These are phyloP conservation scores for Chlorella variabilis DNA, from an alignment of 163 green algal species.

Conservation along the genomic window DNA sequence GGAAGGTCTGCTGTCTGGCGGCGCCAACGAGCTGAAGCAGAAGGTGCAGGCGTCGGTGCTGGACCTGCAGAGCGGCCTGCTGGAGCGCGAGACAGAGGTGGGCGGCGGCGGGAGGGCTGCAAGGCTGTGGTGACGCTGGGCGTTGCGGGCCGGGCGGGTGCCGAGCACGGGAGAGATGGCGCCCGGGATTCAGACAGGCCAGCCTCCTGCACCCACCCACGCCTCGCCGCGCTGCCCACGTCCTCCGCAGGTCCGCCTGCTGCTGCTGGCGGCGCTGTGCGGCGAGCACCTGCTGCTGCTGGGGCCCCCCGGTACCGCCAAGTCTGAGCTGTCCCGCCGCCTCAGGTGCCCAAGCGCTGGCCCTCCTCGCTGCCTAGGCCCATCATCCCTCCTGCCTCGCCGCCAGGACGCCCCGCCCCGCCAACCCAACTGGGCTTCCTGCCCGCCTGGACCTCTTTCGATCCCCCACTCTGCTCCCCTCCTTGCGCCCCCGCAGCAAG, in stretches of 20 bases:
- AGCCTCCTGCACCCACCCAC: no score
- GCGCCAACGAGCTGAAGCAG: conserved; percentile 23
- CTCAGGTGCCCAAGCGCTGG: no score
- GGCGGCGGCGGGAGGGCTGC: background rate
- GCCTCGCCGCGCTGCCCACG: background rate
- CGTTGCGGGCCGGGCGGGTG: no score
- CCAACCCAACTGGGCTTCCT: background rate
- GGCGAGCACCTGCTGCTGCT: conserved; percentile 96
- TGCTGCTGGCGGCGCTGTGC: conserved; percentile 91
- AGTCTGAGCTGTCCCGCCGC: conserved; percentile 75
- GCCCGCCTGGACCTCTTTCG: background rate
- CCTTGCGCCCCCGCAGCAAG: conserved; percentile 16
- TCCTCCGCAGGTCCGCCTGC: conserved; percentile 80
- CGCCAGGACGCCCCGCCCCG: no score
- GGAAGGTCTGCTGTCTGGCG: background rate
- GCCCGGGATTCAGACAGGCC: no score
- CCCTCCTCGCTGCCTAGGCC: background rate
- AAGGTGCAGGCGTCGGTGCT: conserved; percentile 61
- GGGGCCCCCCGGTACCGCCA: conserved; percentile 87
- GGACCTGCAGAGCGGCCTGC: conserved; percentile 78
- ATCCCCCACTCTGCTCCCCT: background rate
- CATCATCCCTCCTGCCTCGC: background rate
- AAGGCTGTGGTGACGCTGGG: no score
- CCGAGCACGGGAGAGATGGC: no score
- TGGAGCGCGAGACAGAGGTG: conserved; percentile 94